Base-by-base conservation (phyloP, 768 basidiomycete genomes). In the Chlorophyllum brunneum region DNA sequence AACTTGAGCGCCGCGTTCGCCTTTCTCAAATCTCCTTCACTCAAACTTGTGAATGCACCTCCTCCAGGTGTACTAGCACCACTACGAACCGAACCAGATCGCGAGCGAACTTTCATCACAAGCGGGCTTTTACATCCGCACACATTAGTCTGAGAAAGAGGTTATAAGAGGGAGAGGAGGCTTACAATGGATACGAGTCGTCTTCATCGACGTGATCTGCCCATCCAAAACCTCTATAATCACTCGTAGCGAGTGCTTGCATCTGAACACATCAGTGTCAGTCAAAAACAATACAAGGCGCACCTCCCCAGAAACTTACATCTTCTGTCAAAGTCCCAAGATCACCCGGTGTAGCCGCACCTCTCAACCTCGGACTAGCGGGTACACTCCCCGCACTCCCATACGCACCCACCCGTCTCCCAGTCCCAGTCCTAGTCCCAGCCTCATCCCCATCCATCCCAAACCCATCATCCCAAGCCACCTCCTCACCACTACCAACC, bases 331-430 rank as follows among this genome's bases (percentile, higher is more conserved):
- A 71, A 23, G 93, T 95, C 15, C 89, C 93, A 56, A 95, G 77
- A 71, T 97, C 93, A 5, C 94, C 94, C 0, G 95, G 95, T 0
- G 97, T 99, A 60, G 90, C 91, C 53, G 81, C 70, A 2, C 95
- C 97, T 9, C 83, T 79, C 71, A 90, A 78, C 59, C 87, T 78
- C 16, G 97, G 97, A 65, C 89, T 92, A 2, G 91, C 87, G 29
- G 95, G 97, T 54, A 87, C 86, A 54, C 86, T 89, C 54, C 39
- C 46, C 2, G 84, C 74, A 3, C 91, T 82, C 15, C 22, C 41
- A 43, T 22, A 51, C n/a, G 29, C 24, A 44, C 75, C 73, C 68
- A 84, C 77, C 57, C 84, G 79, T 15, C 41, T 42, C 41, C 22
- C 41, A 3, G 15, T 5, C 6, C 26, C 7, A 5, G 5, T 23